Percentiles rank a stretch among this genome's conserved stretches.
Conservation (phyloP, 805 yeast species). For the Monosporozyma aerobia region DNA sequence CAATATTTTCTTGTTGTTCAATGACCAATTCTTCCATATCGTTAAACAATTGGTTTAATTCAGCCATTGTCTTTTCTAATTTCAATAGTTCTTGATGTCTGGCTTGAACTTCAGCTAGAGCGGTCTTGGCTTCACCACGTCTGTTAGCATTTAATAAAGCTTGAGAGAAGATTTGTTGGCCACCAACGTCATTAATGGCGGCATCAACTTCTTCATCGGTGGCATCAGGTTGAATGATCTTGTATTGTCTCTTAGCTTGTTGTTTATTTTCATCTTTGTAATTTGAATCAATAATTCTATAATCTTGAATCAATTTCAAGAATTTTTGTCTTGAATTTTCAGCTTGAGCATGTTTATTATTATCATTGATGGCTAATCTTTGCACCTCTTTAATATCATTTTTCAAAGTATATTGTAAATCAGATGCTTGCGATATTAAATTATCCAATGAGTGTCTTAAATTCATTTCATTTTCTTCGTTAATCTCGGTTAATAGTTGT, state of each 20-base stretch:
- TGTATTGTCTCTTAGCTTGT: slow-evolving; percentile 88
- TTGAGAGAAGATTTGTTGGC: slow-evolving; percentile 89
- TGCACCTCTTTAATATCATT: slow-evolving; percentile 69
- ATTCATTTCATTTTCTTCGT: slow-evolving; percentile 58
- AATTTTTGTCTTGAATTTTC: slow-evolving; percentile 80
- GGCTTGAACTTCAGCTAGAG: slow-evolving; percentile 88
- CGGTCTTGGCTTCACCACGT: slow-evolving; percentile 92
- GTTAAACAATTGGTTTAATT: slow-evolving; percentile 84
- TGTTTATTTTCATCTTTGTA: slow-evolving; percentile 75
- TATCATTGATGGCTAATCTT: slow-evolving; percentile 57
- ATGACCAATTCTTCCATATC: slow-evolving; percentile 95
- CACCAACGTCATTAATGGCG: slow-evolving; percentile 75
- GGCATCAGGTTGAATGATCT: slow-evolving; percentile 80
- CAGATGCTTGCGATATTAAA: slow-evolving; percentile 66
- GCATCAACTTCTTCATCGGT: slow-evolving; percentile 74
- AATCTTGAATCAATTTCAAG: slow-evolving; percentile 76
- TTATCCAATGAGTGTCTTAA: slow-evolving; percentile 69
- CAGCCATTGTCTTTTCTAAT: slow-evolving; percentile 92
- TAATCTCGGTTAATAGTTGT: slow-evolving; percentile 62
- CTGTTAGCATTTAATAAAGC: slow-evolving; percentile 81
- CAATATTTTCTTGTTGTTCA: slow-evolving; percentile 85
- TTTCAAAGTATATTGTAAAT: slow-evolving; percentile 68
- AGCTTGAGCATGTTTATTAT: slow-evolving; percentile 81
- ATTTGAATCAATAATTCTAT: slow-evolving; percentile 76
- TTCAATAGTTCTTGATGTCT: slow-evolving; percentile 92